These are phyloP conservation scores for Paracoccidioides brasiliensis DNA, from an alignment of 2,329 filamentous ascomycete genomes.

Conservation along the genomic window DNA sequence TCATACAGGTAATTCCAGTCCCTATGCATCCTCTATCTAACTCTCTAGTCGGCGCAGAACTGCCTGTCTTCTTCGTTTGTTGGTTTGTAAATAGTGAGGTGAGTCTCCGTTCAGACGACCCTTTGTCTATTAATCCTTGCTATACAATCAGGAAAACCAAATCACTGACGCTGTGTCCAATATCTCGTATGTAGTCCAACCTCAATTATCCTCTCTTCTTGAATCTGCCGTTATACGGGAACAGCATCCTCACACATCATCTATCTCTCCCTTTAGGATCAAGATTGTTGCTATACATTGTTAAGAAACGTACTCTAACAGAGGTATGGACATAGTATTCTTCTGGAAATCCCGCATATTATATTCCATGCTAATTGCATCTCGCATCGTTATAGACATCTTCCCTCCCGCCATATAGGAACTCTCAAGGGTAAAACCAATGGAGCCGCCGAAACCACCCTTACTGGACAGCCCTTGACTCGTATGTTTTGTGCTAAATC, in stretches of 20 bases:
- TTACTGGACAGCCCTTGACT: slow-evolving; percentile 49
- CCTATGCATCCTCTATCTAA: not conserved
- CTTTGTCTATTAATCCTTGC: not conserved
- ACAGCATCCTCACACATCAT: not conserved
- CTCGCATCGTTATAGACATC: not conserved
- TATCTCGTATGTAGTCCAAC: not conserved
- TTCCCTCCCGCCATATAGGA: not conserved
- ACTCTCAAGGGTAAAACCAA: slow-evolving; percentile 14
- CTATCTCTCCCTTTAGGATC: not conserved
- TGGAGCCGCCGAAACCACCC: slow-evolving; percentile 39
- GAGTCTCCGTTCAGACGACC: not conserved
- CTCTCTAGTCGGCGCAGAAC: not conserved
- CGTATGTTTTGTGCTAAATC: slow-evolving; percentile 29
- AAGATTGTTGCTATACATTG: not conserved
- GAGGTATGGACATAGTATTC: not conserved
- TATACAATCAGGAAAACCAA: not conserved
- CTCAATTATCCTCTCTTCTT: not conserved
- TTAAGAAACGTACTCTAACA: slow-evolving; percentile 1
- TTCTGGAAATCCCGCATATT: not conserved
- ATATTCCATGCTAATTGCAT: not conserved
- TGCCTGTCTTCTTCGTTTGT: not conserved
- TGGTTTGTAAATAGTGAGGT: not conserved
- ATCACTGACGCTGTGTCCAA: slow-evolving; percentile 1
- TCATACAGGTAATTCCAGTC: not conserved
- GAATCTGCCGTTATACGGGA: not conserved